phyloP scores from a whole-genome alignment of 2,329 filamentous ascomycete species.

The Didymella sp. region DNA sequence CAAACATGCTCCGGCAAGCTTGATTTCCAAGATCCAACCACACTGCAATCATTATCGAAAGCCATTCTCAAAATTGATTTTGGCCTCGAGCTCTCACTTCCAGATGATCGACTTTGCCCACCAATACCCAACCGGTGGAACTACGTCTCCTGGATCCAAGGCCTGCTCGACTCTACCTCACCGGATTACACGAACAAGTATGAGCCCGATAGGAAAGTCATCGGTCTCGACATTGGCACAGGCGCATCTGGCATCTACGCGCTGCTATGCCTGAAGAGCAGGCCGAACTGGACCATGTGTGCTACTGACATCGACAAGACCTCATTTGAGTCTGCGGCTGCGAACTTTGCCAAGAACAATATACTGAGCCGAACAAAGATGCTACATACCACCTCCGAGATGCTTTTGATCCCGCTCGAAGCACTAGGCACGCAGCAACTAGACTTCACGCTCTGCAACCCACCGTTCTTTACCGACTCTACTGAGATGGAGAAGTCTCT shows the following conservation, averaged over 20 bases:
- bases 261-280: constrained; percentile 74
- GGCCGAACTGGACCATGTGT: constrained; percentile 66
- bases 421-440: constrained; percentile 62
- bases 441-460: constrained; percentile 92
- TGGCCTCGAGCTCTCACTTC: constrained; percentile 71
- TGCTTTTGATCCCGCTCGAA: constrained; percentile 69
- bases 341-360: constrained; percentile 72
- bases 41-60: constrained; percentile 79
- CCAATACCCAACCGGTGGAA: constrained; percentile 78
- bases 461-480: constrained; percentile 85
- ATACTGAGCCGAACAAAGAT: constrained; percentile 71
- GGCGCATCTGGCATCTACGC: constrained; percentile 93
- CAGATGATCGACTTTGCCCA: constrained; percentile 81
- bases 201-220: constrained; percentile 59
- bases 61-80: constrained; percentile 80
- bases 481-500: constrained; percentile 69
- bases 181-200: constrained; percentile 57
- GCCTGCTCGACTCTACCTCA: constrained; percentile 74
- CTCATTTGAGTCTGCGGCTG: constrained; percentile 69
- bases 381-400: constrained; percentile 60
- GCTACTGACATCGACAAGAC: constrained; percentile 74
- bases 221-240: constrained; percentile 85
- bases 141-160: constrained; percentile 89
- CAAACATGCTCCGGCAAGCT: constrained; percentile 63
- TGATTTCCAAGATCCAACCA: constrained; percentile 79